Base-by-base conservation (phyloP, 441 rosid genomes). In the Iberis amara region DNA sequence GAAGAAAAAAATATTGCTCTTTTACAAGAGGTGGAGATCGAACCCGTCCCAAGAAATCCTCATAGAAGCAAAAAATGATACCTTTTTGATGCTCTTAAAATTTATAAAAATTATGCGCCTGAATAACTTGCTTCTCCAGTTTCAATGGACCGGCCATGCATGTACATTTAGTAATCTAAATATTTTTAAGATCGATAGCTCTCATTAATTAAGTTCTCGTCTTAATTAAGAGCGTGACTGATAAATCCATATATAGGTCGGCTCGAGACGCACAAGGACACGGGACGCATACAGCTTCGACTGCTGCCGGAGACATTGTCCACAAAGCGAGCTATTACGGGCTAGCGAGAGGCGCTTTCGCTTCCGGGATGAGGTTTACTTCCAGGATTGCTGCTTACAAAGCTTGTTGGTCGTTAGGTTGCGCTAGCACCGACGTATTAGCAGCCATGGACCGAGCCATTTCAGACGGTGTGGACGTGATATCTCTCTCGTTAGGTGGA, bases 241-340 rank as follows among this genome's bases (percentile, higher is more conserved):
- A 32, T 26, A 27, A 21, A 21, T 28, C 3, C 21, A 18, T 18
- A 3, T 18, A 18, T 18, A 66, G 71, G 59, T 83, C 91, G 32
- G 52, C 87, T 11, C 70, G 87, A 35, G 91, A 83, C 41, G 18
- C 57, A 24, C 58, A 58, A 41, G 87, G 91, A 28, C 91, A 80
- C 12, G 91, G 86, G 28, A 79, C 87, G 5, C 85, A 83, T 68
- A 78, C 85, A 0, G 77, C 91, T 18, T 77, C 91, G 9, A 80
- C 87, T 0, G 85, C 83, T 8, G 85, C 67, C 0, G 85, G 90
- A 8, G 66, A 50, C 59, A 36, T 68, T 2, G 90, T 73, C 0
- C 50, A 15, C 7, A 41, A 51, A 21, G 82, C 79, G 18, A 69
- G 55, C 59, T 47, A 71, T 58, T 72, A 51, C 32, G 82, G 80